Percentiles rank a stretch among this genome's conserved stretches.
Conservation (phyloP, 345 rosid species). For the Hibiscus tridactylites region DNA sequence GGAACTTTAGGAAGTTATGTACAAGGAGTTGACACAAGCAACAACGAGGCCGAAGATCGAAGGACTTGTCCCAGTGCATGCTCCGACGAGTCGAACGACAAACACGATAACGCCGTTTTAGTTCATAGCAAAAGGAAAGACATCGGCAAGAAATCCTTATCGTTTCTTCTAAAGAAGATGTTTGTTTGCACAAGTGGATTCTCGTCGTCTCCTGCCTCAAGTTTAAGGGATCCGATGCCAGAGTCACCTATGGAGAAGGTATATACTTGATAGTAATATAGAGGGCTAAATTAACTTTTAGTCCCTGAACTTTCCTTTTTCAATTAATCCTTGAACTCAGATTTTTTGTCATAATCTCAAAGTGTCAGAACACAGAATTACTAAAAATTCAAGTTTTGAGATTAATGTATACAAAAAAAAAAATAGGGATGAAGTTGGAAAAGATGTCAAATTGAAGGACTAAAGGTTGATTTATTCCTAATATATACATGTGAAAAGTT, state of each 20-base stretch:
- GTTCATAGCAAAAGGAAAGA: slow-evolving; percentile 20
- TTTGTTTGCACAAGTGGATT: slow-evolving; percentile 32
- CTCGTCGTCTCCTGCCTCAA: slow-evolving; percentile 1
- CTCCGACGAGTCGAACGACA: slow-evolving; percentile 9
- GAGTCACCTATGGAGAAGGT: slow-evolving; percentile 70
- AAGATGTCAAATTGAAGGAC: too few relatives aligned
- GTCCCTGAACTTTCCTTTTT: too few relatives aligned
- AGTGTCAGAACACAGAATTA: too few relatives aligned
- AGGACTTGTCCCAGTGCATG: background rate
- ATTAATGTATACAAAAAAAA: too few relatives aligned
- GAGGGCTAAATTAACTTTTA: too few relatives aligned
- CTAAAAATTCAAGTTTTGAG: too few relatives aligned
- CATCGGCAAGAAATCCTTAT: background rate
- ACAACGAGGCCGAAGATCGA: background rate
- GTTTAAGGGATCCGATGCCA: slow-evolving; percentile 41
- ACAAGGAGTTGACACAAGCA: background rate
- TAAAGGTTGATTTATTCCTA: too few relatives aligned
- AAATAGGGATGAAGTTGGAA: too few relatives aligned
- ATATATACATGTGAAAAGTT: too few relatives aligned
- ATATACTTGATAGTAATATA: background rate
- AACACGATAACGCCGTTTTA: background rate
- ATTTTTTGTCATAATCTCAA: too few relatives aligned
- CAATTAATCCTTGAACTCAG: too few relatives aligned
- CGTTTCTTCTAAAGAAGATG: slow-evolving; percentile 63
- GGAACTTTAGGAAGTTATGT: slow-evolving; percentile 65